Evolutionary conservation across 2,329 filamentous ascomycete genomes (phyloP).

Genomic region (Trichocomaceae sp.): DNA sequence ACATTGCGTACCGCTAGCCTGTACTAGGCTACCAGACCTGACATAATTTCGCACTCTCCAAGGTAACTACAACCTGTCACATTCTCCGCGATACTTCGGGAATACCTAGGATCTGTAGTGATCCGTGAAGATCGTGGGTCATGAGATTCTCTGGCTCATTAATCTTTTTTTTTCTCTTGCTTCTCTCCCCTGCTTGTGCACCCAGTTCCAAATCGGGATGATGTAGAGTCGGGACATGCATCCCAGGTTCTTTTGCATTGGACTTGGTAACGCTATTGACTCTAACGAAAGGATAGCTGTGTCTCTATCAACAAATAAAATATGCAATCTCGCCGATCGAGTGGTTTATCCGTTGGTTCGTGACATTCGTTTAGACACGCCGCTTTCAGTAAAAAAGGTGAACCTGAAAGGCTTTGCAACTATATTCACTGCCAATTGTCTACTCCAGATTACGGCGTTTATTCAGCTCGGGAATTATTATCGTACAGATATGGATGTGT

Average conservation of each 20-base stretch:
- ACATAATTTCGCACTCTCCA: background rate
- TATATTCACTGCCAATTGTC: background rate
- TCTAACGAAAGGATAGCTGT: background rate
- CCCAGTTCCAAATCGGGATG: background rate
- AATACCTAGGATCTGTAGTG: conserved; percentile 1
- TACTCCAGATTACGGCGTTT: background rate
- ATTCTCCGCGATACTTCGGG: background rate
- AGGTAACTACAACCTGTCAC: background rate
- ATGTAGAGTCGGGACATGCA: background rate
- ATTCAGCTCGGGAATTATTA: background rate
- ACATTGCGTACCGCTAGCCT: background rate
- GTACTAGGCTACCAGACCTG: background rate
- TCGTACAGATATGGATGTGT: background rate
- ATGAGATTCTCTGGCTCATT: background rate
- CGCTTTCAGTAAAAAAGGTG: background rate
- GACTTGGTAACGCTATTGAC: background rate
- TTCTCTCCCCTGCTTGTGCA: background rate
- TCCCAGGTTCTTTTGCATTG: background rate
- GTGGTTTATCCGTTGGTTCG: background rate
- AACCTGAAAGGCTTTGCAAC: background rate
- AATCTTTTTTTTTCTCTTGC: background rate
- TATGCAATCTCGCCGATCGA: background rate
- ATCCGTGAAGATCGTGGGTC: conserved; percentile 8
- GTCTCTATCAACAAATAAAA: background rate
- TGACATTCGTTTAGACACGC: background rate